These are phyloP conservation scores for Cercospora nicotianae DNA, from an alignment of 2,329 filamentous ascomycete species.

Conservation along the genomic window DNA sequence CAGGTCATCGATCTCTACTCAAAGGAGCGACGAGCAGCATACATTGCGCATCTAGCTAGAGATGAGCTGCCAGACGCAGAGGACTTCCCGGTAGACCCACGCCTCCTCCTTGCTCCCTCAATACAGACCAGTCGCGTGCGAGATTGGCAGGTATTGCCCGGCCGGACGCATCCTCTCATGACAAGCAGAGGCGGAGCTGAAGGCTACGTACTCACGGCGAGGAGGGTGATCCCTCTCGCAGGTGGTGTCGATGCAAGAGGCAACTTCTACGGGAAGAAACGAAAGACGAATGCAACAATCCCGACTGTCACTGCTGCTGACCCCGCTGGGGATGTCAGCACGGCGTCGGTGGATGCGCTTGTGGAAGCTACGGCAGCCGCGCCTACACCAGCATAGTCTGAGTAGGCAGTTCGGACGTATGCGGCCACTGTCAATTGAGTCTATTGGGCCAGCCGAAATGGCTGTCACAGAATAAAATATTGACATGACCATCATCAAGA, in stretches of 20 bases:
- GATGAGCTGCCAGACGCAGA: constrained; percentile 45
- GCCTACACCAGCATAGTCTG: constrained; percentile 10
- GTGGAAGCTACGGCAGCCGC: not conserved
- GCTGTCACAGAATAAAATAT: not conserved
- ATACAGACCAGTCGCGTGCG: constrained; percentile 79
- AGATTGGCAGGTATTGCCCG: constrained; percentile 87
- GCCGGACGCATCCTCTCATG: constrained; percentile 92
- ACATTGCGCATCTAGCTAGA: constrained; percentile 51
- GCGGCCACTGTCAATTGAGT: not conserved
- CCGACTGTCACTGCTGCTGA: not conserved
- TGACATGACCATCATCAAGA: not conserved
- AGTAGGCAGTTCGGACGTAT: not conserved
- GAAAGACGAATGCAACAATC: constrained; percentile 50
- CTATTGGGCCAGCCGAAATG: not conserved
- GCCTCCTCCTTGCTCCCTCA: constrained; percentile 72
- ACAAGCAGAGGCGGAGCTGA: constrained; percentile 82
- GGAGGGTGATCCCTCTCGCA: constrained; percentile 74
- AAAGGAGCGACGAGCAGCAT: constrained; percentile 75
- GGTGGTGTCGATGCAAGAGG: constrained; percentile 82
- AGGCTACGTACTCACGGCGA: constrained; percentile 84
- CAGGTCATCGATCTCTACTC: constrained; percentile 81
- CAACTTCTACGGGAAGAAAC: constrained; percentile 63
- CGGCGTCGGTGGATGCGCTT: not conserved
- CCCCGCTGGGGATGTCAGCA: not conserved
- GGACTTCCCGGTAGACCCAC: constrained; percentile 86